Evolutionary conservation across 305 asterid genomes (phyloP), one percentile per base, ranked within the genome.

Genomic region (Solanum hybrid): DNA sequence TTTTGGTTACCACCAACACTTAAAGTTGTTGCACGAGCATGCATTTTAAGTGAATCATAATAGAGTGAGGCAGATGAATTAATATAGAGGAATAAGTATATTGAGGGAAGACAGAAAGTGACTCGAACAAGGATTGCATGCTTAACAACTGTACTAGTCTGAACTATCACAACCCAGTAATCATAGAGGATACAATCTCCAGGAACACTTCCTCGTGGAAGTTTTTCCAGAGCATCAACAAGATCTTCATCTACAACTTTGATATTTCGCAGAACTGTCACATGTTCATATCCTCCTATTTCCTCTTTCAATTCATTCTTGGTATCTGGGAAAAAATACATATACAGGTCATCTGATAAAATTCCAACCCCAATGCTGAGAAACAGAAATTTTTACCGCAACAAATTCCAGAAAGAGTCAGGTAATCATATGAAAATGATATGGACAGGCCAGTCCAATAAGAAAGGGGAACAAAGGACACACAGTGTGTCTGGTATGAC

Each of bases 241-340:
- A 94, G 94, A 91, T 95, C 95, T 89, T 97, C 98, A 88, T 96
- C 99, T 6, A 97, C 98, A 32, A 97, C 98, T 92, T 97, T 96
- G 65, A 96, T 91, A 88, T 91, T 92, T 90, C 94, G 94, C 95
- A 96, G 91, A 91, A 96, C 98, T 86, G 84, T 94, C 91, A 97
- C 98, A 81, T 96, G 95, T 90, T 97, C 96, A 45, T 97, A 97
- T 89, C 99, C 99, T 61, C 99, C 99, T 76, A 97, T 96, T 93
- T 96, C 99, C 90, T 91, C 91, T 31, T 97, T 94, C 95, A 96
- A 90, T 87, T 94, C 98, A 88, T 97, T 97, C 86, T 93, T 92
- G 84, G 99, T 94, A 86, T 94, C 99, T 96, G 96, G 57, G 79
- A 89, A 90, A 93, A 90, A 91, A 87, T 70, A 91, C 90, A 92